Evolutionary conservation across 495 filamentous ascomycete genomes (phyloP).

Genomic region (Rhizodiscina lignyota): DNA sequence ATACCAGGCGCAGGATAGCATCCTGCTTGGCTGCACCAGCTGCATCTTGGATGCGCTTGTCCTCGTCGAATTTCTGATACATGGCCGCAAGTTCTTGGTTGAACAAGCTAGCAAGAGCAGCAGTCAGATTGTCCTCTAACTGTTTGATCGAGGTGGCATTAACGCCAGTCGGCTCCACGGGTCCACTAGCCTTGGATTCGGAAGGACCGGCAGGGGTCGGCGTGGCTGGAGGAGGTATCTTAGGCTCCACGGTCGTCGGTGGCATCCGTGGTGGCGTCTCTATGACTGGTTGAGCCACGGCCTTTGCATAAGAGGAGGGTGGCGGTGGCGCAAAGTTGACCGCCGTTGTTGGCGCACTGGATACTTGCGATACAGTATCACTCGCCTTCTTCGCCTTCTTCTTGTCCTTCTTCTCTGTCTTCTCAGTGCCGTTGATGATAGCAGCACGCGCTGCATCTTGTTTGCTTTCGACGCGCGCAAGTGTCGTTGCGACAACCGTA

Average conservation of each 20-base stretch:
- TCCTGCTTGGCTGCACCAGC: slow-evolving; percentile 55
- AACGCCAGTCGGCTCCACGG: too few species aligned
- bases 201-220: slow-evolving; percentile 10
- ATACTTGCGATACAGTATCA: slow-evolving; percentile 11
- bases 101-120: slow-evolving; percentile 35
- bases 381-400: slow-evolving; percentile 12
- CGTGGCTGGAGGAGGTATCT: background rate
- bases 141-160: too few species aligned
- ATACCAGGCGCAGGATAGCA: slow-evolving; percentile 71
- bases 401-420: slow-evolving; percentile 33
- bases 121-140: slow-evolving; percentile 20
- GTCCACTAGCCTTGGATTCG: too few species aligned
- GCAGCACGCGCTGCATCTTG: slow-evolving; percentile 22
- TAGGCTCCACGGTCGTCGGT: background rate
- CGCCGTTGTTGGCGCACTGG: slow-evolving; percentile 11
- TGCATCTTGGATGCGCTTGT: slow-evolving; percentile 45
- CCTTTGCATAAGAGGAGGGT: background rate
- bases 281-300: too few species aligned
- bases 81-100: slow-evolving; percentile 39
- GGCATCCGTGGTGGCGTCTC: background rate
- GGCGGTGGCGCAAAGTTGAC: background rate
- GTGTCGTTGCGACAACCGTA: slow-evolving; percentile 13
- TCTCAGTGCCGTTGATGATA: slow-evolving; percentile 21
- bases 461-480: slow-evolving; percentile 23
- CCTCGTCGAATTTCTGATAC: slow-evolving; percentile 45